Conservation (phyloP, 2,329 filamentous ascomycete species). For the Fusarium sp. region DNA sequence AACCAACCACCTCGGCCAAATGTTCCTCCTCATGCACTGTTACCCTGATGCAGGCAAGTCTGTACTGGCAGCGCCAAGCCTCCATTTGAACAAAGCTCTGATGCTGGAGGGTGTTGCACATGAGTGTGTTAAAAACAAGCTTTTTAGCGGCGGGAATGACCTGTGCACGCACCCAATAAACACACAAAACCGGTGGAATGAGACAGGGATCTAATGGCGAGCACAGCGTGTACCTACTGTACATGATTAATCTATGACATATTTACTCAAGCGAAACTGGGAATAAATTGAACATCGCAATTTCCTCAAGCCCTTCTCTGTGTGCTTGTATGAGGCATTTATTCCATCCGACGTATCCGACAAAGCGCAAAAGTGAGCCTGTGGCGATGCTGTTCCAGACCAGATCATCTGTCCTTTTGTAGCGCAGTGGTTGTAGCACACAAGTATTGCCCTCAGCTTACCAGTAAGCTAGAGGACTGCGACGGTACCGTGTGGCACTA, state of each 20-base stretch:
- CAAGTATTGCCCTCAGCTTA: slow-evolving; percentile 14
- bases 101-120: background rate
- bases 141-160: slow-evolving; percentile 24
- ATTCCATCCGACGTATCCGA: background rate
- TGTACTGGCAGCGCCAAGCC: background rate
- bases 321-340: slow-evolving; percentile 13
- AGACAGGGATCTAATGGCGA: background rate
- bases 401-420: slow-evolving; percentile 25
- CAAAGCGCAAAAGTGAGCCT: background rate
- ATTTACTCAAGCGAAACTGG: background rate
- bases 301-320: background rate
- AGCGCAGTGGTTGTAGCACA: slow-evolving; percentile 12
- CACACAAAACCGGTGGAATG: background rate
- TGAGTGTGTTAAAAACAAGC: slow-evolving; percentile 22
- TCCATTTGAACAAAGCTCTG: background rate
- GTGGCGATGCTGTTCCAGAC: slow-evolving; percentile 20
- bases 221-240: too few relatives aligned
- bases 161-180: background rate
- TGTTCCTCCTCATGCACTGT: too few relatives aligned
- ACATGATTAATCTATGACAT: background rate
- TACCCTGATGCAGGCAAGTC: too few relatives aligned
- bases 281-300: background rate
- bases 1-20: too few relatives aligned
- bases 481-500: slow-evolving; percentile 13
- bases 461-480: slow-evolving; percentile 9